A percentile compares a stretch with the other conserved stretches of the same genome.
phyloP scores from a whole-genome alignment of 208 protist genomes.

The Wallacemonas sp. region DNA sequence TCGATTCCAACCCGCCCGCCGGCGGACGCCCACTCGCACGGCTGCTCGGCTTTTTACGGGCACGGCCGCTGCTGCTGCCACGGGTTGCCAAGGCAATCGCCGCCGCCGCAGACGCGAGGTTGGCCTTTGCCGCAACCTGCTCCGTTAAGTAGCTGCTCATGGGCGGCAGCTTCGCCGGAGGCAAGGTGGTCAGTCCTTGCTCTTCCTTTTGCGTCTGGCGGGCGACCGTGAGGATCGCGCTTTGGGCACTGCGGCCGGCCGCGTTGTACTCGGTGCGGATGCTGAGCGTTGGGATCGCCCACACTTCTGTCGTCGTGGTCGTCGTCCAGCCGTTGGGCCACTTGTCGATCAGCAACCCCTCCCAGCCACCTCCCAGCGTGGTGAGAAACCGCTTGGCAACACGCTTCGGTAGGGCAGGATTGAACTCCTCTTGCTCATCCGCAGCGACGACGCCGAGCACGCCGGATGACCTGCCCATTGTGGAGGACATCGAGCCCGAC shows the following conservation, averaged over 20 bases:
- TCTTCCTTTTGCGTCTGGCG: conserved; percentile 68
- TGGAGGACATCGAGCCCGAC: background rate
- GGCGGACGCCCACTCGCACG: background rate
- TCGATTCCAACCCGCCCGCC: too few relatives aligned
- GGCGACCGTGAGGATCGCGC: conserved; percentile 48
- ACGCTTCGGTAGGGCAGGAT: conserved; percentile 63
- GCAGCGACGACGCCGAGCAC: conserved; percentile 18
- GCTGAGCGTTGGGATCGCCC: conserved; percentile 68
- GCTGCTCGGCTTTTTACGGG: background rate
- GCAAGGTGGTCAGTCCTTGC: conserved; percentile 46
- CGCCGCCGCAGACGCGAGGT: conserved; percentile 2
- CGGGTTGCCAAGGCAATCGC: conserved; percentile 1
- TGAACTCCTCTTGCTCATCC: conserved; percentile 83
- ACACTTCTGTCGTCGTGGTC: conserved; percentile 70
- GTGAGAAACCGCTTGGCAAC: conserved; percentile 51
- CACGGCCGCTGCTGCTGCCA: background rate
- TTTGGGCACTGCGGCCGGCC: conserved; percentile 53
- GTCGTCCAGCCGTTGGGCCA: conserved; percentile 88
- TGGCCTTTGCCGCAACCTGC: conserved; percentile 26
- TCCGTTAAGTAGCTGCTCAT: conserved; percentile 71
- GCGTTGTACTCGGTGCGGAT: conserved; percentile 81
- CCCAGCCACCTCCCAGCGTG: conserved; percentile 78
- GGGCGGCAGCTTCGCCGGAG: conserved; percentile 71
- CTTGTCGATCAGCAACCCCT: conserved; percentile 84
- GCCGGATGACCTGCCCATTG: background rate